Conservation (phyloP, 2,329 filamentous ascomycete genomes). For the Daldinia eschscholtzii region DNA sequence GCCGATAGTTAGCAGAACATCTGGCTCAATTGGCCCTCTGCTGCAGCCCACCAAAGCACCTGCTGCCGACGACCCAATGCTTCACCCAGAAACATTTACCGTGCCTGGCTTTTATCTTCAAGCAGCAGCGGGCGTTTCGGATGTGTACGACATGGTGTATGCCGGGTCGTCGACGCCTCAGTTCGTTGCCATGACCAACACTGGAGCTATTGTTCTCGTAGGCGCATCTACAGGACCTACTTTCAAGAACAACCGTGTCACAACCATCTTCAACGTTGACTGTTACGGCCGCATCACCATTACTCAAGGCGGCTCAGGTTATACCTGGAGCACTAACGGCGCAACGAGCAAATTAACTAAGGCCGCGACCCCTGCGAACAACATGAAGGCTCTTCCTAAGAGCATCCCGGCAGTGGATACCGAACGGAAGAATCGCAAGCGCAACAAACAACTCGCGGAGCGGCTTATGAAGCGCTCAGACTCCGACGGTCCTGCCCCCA, state of each 20-base stretch:
- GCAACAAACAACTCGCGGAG: conserved; percentile 18
- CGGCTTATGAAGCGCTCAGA: conserved; percentile 20
- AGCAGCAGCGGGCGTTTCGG: conserved; percentile 8
- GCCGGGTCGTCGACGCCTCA: conserved; percentile 11
- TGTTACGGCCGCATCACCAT: conserved; percentile 13
- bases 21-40: conserved; percentile 15
- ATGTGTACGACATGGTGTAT: conserved; percentile 21
- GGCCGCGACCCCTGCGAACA: conserved; percentile 13
- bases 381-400: conserved; percentile 20
- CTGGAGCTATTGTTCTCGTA: conserved; percentile 18
- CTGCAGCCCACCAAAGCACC: conserved; percentile 16
- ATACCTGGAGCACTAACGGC: conserved; percentile 21
- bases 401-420: conserved; percentile 12
- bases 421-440: conserved; percentile 19
- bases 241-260: conserved; percentile 19
- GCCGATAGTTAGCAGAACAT: conserved; percentile 19
- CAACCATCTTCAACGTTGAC: conserved; percentile 23
- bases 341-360: conserved; percentile 9
- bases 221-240: conserved; percentile 12
- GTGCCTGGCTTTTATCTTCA: conserved; percentile 20
- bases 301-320: conserved; percentile 12
- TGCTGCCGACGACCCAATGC: conserved; percentile 19
- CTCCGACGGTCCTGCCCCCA: conserved; percentile 20
- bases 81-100: conserved; percentile 10
- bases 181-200: conserved; percentile 25